A percentile compares a stretch with the other conserved stretches of the same genome.
These are phyloP conservation scores for Raffaelea arxii DNA, from an alignment of 2,329 filamentous ascomycete genomes.

Conservation along the genomic window DNA sequence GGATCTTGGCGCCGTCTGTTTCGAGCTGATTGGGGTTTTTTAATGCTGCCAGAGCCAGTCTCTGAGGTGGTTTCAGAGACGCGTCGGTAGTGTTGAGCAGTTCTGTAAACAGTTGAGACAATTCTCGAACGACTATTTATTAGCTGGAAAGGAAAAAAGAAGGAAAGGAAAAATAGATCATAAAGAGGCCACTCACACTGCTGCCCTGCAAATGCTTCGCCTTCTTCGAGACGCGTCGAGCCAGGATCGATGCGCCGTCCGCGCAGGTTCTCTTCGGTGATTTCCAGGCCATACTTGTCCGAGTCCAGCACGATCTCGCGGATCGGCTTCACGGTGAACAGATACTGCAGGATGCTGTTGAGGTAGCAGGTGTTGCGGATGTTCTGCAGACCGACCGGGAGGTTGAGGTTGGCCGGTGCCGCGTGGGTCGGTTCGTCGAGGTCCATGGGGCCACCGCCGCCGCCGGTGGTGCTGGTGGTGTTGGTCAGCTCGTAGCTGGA, in stretches of 20 bases:
- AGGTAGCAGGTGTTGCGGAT: conserved; percentile 98
- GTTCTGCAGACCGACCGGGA: conserved; percentile 81
- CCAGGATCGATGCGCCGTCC: conserved; percentile 36
- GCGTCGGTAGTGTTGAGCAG: conserved; percentile 54
- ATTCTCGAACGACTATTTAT: conserved; percentile 58
- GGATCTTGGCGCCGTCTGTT: conserved; percentile 10
- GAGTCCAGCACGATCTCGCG: conserved; percentile 73
- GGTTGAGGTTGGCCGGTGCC: conserved; percentile 29
- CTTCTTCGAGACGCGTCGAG: conserved; percentile 9
- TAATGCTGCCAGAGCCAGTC: conserved; percentile 72
- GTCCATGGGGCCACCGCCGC: background rate
- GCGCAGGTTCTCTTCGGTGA: conserved; percentile 52
- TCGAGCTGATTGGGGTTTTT: conserved; percentile 24
- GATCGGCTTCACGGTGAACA: conserved; percentile 78
- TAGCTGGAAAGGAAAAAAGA: background rate
- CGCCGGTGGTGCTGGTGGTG: too few relatives aligned
- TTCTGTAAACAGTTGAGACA: conserved; percentile 59
- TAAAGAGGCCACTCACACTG: conserved; percentile 51
- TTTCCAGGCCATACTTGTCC: conserved; percentile 58
- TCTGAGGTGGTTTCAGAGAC: conserved; percentile 61
- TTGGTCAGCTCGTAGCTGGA: conserved; percentile 7
- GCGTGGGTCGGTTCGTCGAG: background rate
- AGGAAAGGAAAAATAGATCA: background rate
- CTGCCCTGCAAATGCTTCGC: conserved; percentile 37
- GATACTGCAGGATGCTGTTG: conserved; percentile 91